A percentile compares a stretch with the other conserved stretches of the same genome.
Evolutionary conservation across 2,329 filamentous ascomycete species (phyloP).

Genomic region (Paraphaeosphaeria sporulosa): DNA sequence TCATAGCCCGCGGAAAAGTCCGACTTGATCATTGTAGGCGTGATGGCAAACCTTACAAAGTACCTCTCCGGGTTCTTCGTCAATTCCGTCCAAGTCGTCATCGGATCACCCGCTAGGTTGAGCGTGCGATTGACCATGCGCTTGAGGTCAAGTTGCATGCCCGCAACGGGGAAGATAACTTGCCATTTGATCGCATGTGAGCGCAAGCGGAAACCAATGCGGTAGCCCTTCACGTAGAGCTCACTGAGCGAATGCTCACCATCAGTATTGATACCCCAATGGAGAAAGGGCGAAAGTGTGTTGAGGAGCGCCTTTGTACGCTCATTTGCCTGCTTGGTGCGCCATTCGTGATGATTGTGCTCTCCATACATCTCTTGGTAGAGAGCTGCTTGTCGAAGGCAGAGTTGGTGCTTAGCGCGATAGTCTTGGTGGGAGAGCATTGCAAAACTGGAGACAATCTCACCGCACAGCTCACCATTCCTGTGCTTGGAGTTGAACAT

Average conservation of each 20-base stretch:
- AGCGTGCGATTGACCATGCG: constrained; percentile 30
- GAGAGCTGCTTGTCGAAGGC: constrained; percentile 21
- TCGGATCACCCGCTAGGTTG: constrained; percentile 21
- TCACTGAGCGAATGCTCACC: constrained; percentile 23
- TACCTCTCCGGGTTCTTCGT: constrained; percentile 19
- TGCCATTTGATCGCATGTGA: constrained; percentile 27
- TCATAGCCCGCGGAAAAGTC: constrained; percentile 20
- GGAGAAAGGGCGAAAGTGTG: constrained; percentile 13
- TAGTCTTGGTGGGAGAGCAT: constrained; percentile 2
- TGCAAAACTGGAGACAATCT: constrained; percentile 17
- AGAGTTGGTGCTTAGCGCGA: constrained; percentile 19
- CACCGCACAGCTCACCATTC: constrained; percentile 10
- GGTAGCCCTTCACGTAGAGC: constrained; percentile 30
- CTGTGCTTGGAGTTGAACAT: constrained; percentile 20
- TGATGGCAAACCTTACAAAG: constrained; percentile 25
- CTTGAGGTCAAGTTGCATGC: constrained; percentile 16
- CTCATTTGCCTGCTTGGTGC: constrained; percentile 15
- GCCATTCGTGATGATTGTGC: constrained; percentile 20
- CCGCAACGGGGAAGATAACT: constrained; percentile 22
- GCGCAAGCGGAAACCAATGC: constrained; percentile 32
- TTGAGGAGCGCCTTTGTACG: constrained; percentile 11
- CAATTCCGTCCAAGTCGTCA: constrained; percentile 21
- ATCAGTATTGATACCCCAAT: constrained; percentile 7
- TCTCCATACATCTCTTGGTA: constrained; percentile 25
- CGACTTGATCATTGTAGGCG: constrained; percentile 23